Conservation (phyloP, 2,329 filamentous ascomycete species). For the Exophiala oligosperma region DNA sequence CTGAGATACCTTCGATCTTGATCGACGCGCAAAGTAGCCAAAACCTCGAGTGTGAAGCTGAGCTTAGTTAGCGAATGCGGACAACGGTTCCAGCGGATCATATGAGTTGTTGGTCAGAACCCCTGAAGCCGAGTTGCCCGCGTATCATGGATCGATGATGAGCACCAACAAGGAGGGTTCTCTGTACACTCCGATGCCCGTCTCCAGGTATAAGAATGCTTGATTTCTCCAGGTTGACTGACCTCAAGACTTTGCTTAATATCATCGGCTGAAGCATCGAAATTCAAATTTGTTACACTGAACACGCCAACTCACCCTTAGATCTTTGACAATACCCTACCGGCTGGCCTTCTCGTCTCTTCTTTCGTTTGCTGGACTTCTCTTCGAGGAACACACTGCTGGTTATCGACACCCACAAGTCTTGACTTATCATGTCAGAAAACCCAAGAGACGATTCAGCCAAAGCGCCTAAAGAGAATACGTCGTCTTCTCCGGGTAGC, state of each 20-base stretch:
- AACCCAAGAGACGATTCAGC: background rate
- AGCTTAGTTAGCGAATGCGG: no score
- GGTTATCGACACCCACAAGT: background rate
- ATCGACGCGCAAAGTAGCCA: background rate
- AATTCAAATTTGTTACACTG: background rate
- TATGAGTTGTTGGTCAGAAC: no score
- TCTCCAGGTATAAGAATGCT: no score
- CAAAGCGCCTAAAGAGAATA: background rate
- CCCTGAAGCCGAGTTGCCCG: no score
- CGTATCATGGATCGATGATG: background rate
- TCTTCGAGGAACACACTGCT: background rate
- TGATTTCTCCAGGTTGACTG: no score
- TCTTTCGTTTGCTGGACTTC: background rate
- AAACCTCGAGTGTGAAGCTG: no score
- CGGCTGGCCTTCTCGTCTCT: background rate
- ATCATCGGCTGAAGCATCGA: background rate
- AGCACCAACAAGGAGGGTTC: no score
- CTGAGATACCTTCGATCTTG: background rate
- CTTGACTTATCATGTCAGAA: background rate
- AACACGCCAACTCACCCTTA: background rate
- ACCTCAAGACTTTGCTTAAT: no score
- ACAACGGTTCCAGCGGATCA: no score
- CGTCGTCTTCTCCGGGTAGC: background rate
- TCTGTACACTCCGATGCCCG: no score
- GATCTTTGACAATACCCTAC: background rate